A percentile compares a stretch with the other conserved stretches of the same genome.
Conservation (phyloP, 441 rosid genomes). For the Sinapis alba region DNA sequence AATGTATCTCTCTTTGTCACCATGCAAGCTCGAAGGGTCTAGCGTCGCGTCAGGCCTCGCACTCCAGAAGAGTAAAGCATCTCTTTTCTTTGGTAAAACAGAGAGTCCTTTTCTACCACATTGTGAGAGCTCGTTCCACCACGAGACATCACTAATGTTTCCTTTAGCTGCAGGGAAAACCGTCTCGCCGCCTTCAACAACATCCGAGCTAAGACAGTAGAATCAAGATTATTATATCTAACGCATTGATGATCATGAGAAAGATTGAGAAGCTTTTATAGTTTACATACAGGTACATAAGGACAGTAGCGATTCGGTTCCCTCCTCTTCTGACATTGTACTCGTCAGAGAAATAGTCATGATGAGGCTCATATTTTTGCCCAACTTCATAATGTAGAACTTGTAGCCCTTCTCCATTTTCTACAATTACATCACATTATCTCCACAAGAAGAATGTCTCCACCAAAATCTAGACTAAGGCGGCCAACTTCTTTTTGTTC, state of each 20-base stretch:
- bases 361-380: conserved; percentile 67
- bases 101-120: conserved; percentile 56
- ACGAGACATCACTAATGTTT: conserved; percentile 42
- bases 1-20: conserved; percentile 39
- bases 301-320: conserved; percentile 65
- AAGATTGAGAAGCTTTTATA: background rate
- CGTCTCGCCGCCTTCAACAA: conserved; percentile 82
- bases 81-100: conserved; percentile 64
- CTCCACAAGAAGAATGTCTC: background rate
- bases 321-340: conserved; percentile 60
- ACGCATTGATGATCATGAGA: background rate
- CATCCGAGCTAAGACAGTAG: conserved; percentile 54
- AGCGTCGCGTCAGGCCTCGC: conserved; percentile 57
- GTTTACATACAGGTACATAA: conserved; percentile 69
- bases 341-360: conserved; percentile 63
- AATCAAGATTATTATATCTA: conserved; percentile 1
- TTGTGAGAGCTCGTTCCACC: conserved; percentile 32
- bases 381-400: conserved; percentile 71
- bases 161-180: conserved; percentile 67
- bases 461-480: background rate
- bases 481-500: background rate
- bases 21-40: conserved; percentile 69
- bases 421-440: conserved; percentile 41
- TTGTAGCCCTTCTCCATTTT: conserved; percentile 74
- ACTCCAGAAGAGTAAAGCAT: conserved; percentile 74